Base-by-base conservation (phyloP, 2,329 filamentous ascomycete genomes). In the Beauveria caledonica region DNA sequence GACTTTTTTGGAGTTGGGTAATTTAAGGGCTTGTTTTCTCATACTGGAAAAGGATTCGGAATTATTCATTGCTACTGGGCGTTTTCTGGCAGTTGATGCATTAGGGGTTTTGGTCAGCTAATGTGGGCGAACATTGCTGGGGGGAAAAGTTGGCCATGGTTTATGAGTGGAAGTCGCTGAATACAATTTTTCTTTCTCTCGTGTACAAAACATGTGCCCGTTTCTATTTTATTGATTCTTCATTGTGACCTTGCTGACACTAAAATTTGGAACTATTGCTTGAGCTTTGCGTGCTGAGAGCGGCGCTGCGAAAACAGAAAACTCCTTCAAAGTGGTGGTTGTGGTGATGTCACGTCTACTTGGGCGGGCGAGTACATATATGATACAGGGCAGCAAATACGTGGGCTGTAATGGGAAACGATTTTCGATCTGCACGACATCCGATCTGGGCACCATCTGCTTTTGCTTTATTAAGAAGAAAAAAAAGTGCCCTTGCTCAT, bases 401-500 rank as follows among this genome's bases (percentile, higher is more conserved):
- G 25, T 49, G 44, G 54, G 13, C 23, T 48, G 45, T 42, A 50
- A 42, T 27, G 23, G 45, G 46, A 42, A 52, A 59, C 13, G 48
- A 52, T 59, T 45, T 7, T 52, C 48, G 56, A 59, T 59, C 56
- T 59, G 56, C 56, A 52, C 25, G 40, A 52, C 48, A 59, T 52
- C 56, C 55, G 56, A 59, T 59, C 56, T 59, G 51, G 19, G 56
- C 56, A 58, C 56, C 56, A 51, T 58, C 56, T 51, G 6, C 15
- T 17, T 48, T n/a, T 17, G 19, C 33, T 44, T 48, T n/a, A 21
- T 21, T 3, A 6, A 21, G 10, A 19, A 42, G 19, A 21, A 27
- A 44, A 29, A 42, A 44, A 13, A 54, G 2, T 23, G 4, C 6
- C 56, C 46, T 45, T 52, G 39, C 17, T 27, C 29, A 36, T 23